A percentile compares a stretch with the other conserved stretches of the same genome.
Evolutionary conservation across 805 yeast genomes (phyloP).

Genomic region (Kazachstania kunashirensis): DNA sequence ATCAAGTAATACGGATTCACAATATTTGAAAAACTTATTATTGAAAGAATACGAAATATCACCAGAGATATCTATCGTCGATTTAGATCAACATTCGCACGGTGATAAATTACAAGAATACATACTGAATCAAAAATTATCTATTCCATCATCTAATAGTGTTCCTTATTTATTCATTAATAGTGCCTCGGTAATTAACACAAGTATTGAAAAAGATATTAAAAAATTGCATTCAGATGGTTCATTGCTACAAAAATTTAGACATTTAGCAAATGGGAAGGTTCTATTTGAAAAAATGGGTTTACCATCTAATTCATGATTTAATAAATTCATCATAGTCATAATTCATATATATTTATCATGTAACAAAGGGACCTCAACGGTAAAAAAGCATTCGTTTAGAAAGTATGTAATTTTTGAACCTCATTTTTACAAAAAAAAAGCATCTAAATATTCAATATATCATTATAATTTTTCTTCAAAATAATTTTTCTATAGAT

Average conservation of each 20-base stretch:
- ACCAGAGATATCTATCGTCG: slow-evolving; percentile 68
- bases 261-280: slow-evolving; percentile 13
- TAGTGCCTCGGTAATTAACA: slow-evolving; percentile 13
- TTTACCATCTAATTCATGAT: slow-evolving; percentile 21
- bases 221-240: slow-evolving; percentile 12
- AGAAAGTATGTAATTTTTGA: too few species aligned
- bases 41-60: slow-evolving; percentile 53
- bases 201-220: slow-evolving; percentile 7
- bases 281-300: slow-evolving; percentile 15
- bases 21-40: slow-evolving; percentile 54
- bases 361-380: too few species aligned
- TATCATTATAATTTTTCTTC: too few species aligned
- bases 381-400: too few species aligned
- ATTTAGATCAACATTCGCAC: slow-evolving; percentile 65
- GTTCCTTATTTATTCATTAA: slow-evolving; percentile 23
- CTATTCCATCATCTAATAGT: neutral
- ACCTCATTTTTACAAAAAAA: too few species aligned
- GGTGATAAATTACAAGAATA: slow-evolving; percentile 65
- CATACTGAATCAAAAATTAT: slow-evolving; percentile 26
- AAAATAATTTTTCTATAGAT: too few species aligned
- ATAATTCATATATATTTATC: too few species aligned
- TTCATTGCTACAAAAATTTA: slow-evolving; percentile 12
- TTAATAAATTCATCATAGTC: too few species aligned
- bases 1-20: slow-evolving; percentile 57
- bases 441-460: too few species aligned